A percentile compares a stretch with the other conserved stretches of the same genome.
These are phyloP conservation scores for Persicaria maculosa DNA, from an alignment of 148 eudicot genomes.

Conservation along the genomic window DNA sequence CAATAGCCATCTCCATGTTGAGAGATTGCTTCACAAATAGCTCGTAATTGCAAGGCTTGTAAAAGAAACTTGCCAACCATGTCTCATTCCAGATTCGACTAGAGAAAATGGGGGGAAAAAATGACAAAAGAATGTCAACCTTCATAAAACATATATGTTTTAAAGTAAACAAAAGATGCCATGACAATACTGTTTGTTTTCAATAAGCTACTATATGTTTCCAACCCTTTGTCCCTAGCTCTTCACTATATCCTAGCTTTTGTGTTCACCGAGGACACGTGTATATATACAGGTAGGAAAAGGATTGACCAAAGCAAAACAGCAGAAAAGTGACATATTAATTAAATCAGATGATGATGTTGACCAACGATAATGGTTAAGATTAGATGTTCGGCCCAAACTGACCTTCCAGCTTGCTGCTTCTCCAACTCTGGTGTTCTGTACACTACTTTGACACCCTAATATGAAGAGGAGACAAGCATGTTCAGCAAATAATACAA, in stretches of 20 bases:
- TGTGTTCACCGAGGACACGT: neutral
- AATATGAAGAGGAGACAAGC: slow-evolving; percentile 11
- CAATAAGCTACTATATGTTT: neutral
- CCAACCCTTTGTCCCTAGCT: neutral
- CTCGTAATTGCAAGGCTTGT: slow-evolving; percentile 94
- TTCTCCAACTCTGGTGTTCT: slow-evolving; percentile 82
- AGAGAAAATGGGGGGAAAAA: neutral
- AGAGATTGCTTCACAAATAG: slow-evolving; percentile 89
- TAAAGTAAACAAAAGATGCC: neutral
- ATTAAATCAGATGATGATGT: neutral
- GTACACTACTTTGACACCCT: slow-evolving; percentile 86
- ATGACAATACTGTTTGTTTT: neutral
- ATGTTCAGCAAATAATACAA: neutral
- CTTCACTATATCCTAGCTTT: neutral
- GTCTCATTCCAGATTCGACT: slow-evolving; percentile 98
- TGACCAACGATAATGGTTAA: neutral
- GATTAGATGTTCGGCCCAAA: neutral
- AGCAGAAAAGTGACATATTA: neutral
- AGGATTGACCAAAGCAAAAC: neutral
- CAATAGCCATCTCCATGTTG: slow-evolving; percentile 95
- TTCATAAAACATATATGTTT: neutral
- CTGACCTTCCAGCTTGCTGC: slow-evolving; percentile 81
- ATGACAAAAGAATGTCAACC: slow-evolving; percentile 3
- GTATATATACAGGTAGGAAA: neutral
- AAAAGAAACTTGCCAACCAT: slow-evolving; percentile 91